phyloP scores from a whole-genome alignment of 257 asterid species.

The Salvia miltiorrhiza region DNA sequence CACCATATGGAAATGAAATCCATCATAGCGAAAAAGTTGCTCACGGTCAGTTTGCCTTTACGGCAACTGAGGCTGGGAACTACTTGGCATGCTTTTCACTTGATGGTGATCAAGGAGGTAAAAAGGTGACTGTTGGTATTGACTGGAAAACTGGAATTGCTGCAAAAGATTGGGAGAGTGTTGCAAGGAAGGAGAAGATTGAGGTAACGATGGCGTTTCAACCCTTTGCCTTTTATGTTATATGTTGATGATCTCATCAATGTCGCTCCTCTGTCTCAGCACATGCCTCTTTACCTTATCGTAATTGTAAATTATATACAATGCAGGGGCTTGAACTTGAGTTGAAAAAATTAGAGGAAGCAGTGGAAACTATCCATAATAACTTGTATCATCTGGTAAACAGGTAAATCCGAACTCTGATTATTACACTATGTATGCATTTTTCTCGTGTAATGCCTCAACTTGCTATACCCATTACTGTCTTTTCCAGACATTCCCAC shows the following conservation, averaged over 20 bases:
- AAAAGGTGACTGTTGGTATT: constrained; percentile 55
- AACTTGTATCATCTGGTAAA: constrained; percentile 41
- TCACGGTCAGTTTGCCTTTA: constrained; percentile 78
- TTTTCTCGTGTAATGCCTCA: not conserved
- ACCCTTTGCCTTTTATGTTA: not conserved
- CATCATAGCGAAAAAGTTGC: constrained; percentile 60
- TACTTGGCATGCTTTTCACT: constrained; percentile 66
- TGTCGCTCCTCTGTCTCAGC: not conserved
- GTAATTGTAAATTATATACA: constrained; percentile 7
- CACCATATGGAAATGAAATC: constrained; percentile 68
- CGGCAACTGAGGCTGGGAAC: constrained; percentile 70
- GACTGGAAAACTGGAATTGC: constrained; percentile 86
- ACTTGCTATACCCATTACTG: not conserved
- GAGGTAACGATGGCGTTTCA: constrained; percentile 37
- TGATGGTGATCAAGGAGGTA: constrained; percentile 38
- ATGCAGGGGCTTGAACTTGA: constrained; percentile 78
- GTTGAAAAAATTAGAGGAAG: constrained; percentile 66
- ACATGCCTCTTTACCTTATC: not conserved
- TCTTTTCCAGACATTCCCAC: not conserved
- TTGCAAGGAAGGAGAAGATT: constrained; percentile 84
- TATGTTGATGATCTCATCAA: not conserved
- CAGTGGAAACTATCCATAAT: constrained; percentile 49
- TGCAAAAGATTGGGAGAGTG: constrained; percentile 79
- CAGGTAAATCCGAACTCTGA: constrained; percentile 35
- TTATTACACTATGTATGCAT: not conserved